phyloP scores from a whole-genome alignment of 129 eudicot genomes.

The Artemisia annua region DNA sequence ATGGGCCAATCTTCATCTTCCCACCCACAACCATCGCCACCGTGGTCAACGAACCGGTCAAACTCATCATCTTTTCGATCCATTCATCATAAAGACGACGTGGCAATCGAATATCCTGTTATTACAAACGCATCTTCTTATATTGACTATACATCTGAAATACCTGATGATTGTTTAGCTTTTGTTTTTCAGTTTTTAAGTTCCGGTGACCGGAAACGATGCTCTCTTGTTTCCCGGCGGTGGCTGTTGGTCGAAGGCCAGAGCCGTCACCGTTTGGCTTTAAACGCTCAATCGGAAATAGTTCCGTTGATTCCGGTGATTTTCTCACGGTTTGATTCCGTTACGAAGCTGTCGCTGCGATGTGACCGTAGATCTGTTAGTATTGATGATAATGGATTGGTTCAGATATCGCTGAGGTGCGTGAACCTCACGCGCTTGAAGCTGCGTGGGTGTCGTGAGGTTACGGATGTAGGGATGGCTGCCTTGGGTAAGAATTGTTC shows the following conservation, averaged over 20 bases:
- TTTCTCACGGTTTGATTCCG: conserved; percentile 61
- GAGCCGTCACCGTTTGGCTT: conserved; percentile 67
- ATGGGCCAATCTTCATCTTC: conserved; percentile 58
- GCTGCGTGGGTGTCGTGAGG: conserved; percentile 69
- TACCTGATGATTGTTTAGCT: conserved; percentile 80
- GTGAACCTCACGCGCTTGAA: conserved; percentile 63
- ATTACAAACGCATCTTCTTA: conserved; percentile 28
- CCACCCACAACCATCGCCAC: conserved; percentile 20
- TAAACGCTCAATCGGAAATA: conserved; percentile 55
- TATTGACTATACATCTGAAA: conserved; percentile 47
- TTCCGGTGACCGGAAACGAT: conserved; percentile 63
- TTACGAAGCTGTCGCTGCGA: conserved; percentile 67
- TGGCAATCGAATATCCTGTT: conserved; percentile 40
- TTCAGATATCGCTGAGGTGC: conserved; percentile 52
- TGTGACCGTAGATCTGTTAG: conserved; percentile 65
- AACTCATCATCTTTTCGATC: conserved; percentile 23
- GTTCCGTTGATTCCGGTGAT: conserved; percentile 33
- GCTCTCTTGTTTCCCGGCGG: conserved; percentile 63
- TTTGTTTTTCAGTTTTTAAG: conserved; percentile 54
- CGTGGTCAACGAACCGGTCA: conserved; percentile 35
- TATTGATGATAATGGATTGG: conserved; percentile 49
- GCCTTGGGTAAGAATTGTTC: conserved; percentile 56
- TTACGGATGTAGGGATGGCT: conserved; percentile 62
- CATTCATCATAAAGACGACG: conserved; percentile 30
- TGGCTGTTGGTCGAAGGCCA: conserved; percentile 73